Evolutionary conservation across 1,284 basidiomycete genomes (phyloP).

Genomic region (Trichosporon sp.): DNA sequence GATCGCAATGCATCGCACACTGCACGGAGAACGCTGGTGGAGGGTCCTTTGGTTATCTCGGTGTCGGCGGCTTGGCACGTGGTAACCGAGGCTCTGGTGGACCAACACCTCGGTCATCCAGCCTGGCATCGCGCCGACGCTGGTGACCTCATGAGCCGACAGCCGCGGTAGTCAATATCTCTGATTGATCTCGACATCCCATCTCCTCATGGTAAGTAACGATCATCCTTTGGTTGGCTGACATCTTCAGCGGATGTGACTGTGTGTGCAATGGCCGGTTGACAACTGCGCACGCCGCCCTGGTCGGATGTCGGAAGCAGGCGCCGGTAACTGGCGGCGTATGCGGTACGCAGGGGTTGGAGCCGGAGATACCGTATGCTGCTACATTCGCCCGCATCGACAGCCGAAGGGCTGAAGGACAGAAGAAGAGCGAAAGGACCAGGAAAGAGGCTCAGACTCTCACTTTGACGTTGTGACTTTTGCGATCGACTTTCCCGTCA

Average conservation of each 20-base stretch:
- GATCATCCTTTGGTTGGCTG: too few relatives aligned
- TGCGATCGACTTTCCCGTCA: neutral
- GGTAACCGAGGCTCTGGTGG: neutral
- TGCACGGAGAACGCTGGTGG: neutral
- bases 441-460: neutral
- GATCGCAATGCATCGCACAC: too few relatives aligned
- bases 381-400: neutral
- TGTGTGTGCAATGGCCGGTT: too few relatives aligned
- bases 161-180: too few relatives aligned
- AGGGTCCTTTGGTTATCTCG: constrained; percentile 3
- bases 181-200: too few relatives aligned
- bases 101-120: neutral
- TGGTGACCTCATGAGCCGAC: too few relatives aligned
- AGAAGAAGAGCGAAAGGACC: neutral
- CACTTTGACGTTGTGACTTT: neutral
- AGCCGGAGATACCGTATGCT: too few relatives aligned
- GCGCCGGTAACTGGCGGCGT: too few relatives aligned
- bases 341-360: neutral
- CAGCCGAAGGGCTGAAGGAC: neutral
- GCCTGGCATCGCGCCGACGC: neutral
- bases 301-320: too few relatives aligned
- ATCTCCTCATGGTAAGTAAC: too few relatives aligned
- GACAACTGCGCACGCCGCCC: too few relatives aligned
- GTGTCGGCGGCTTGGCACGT: neutral
- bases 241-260: too few relatives aligned